Conservation (phyloP, 345 rosid species). For the Rhizophora apiculata region DNA sequence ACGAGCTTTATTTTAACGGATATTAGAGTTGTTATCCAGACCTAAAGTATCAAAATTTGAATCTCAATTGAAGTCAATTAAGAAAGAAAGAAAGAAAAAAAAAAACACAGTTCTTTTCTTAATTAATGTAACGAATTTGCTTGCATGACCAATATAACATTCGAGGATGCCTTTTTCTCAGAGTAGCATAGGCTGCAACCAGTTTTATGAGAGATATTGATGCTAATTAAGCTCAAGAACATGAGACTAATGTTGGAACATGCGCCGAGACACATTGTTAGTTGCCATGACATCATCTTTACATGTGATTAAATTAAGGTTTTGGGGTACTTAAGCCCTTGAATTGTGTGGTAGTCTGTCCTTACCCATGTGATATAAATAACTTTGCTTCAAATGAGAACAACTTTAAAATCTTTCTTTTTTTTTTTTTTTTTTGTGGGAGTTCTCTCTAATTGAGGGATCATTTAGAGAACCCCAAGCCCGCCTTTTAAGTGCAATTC, state of each 20-base stretch:
- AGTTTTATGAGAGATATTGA: background rate
- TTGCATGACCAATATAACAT: no score
- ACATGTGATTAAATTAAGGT: conserved; percentile 21
- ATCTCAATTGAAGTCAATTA: no score
- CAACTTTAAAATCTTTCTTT: background rate
- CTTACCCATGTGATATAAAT: conserved; percentile 39
- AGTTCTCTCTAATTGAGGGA: conserved; percentile 18
- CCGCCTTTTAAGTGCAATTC: conserved; percentile 22
- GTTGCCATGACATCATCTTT: conserved; percentile 3
- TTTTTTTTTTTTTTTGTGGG: background rate
- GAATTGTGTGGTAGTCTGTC: conserved; percentile 34
- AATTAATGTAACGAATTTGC: no score
- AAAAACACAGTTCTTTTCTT: no score
- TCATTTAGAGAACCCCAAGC: conserved; percentile 19
- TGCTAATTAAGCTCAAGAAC: conserved; percentile 1
- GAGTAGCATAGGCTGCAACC: no score
- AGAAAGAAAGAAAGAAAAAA: no score
- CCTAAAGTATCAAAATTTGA: no score
- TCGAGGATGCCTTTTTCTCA: no score
- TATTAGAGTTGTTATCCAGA: no score
- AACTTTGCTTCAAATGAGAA: conserved; percentile 28
- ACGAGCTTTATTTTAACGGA: no score
- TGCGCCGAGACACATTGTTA: conserved; percentile 12
- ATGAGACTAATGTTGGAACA: background rate
- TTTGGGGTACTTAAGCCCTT: conserved; percentile 25